These are phyloP conservation scores for Mycena galericulata DNA, from an alignment of 768 basidiomycete genomes.

Conservation along the genomic window DNA sequence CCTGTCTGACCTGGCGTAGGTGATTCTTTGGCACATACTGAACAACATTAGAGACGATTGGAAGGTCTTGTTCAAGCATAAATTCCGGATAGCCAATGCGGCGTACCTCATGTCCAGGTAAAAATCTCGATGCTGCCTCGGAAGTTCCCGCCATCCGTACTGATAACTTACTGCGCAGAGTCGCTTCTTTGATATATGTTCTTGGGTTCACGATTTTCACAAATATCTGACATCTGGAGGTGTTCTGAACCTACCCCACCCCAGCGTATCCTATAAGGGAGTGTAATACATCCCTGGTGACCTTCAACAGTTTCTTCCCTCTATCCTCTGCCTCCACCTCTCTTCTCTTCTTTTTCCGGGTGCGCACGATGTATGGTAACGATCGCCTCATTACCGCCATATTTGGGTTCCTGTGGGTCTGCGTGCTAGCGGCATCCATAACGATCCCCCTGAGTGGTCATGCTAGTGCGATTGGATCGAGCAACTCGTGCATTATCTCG, in stretches of 20 bases:
- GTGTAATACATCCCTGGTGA: background rate
- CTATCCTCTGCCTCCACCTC: constrained; percentile 35
- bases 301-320: constrained; percentile 37
- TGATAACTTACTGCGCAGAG: background rate
- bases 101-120: background rate
- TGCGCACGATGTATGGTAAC: constrained; percentile 41
- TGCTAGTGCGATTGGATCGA: constrained; percentile 38
- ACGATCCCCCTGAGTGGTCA: constrained; percentile 39
- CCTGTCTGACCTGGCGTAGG: too few species aligned
- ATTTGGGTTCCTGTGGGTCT: constrained; percentile 49
- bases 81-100: background rate
- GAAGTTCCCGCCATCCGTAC: background rate
- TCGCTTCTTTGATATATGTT: constrained; percentile 12
- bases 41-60: background rate
- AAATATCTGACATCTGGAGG: constrained; percentile 4
- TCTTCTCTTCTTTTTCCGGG: constrained; percentile 47
- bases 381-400: constrained; percentile 35
- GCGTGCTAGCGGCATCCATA: constrained; percentile 40
- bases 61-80: background rate
- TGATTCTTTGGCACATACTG: background rate
- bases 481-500: constrained; percentile 40
- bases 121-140: background rate
- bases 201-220: constrained; percentile 32
- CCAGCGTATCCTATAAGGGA: constrained; percentile 18
- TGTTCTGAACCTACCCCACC: background rate